Percentiles rank a stretch among this genome's conserved stretches.
phyloP scores from a whole-genome alignment of 2,329 filamentous ascomycete genomes.

The Zymoseptoria passerinii region DNA sequence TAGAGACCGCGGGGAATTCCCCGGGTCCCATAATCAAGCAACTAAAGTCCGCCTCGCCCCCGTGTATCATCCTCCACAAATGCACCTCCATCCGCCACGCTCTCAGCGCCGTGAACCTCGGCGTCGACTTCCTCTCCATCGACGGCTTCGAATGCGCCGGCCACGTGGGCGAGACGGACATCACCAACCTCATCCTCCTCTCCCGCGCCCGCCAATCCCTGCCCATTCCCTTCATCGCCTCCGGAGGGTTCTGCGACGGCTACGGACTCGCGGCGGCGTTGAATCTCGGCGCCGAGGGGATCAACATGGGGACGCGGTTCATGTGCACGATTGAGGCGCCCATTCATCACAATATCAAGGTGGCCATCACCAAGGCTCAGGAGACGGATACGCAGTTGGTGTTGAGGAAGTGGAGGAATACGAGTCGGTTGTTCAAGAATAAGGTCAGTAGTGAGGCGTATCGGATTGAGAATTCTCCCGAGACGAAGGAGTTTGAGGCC shows the following conservation, averaged over 20 bases:
- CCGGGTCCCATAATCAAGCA: slow-evolving; percentile 84
- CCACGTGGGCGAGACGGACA: slow-evolving; percentile 79
- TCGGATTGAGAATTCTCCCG: slow-evolving; percentile 74
- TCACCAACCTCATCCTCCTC: slow-evolving; percentile 84
- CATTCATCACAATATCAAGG: slow-evolving; percentile 88
- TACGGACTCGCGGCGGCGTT: slow-evolving; percentile 86
- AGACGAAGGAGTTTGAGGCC: slow-evolving; percentile 79
- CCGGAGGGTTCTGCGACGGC: slow-evolving; percentile 90
- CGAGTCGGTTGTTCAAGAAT: slow-evolving; percentile 78
- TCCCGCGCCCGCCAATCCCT: slow-evolving; percentile 76
- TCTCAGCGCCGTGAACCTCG: slow-evolving; percentile 81
- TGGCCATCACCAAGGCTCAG: slow-evolving; percentile 76
- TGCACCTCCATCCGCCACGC: slow-evolving; percentile 95
- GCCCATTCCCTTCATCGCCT: slow-evolving; percentile 85
- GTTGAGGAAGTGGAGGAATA: slow-evolving; percentile 87
- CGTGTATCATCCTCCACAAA: slow-evolving; percentile 79
- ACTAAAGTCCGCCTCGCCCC: slow-evolving; percentile 64
- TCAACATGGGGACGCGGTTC: slow-evolving; percentile 98
- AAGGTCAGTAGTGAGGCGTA: slow-evolving; percentile 74
- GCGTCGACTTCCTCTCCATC: slow-evolving; percentile 93
- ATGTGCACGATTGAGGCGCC: slow-evolving; percentile 94
- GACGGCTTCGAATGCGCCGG: slow-evolving; percentile 97
- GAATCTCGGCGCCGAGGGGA: slow-evolving; percentile 79
- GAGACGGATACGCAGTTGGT: slow-evolving; percentile 90
- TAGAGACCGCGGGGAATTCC: slow-evolving; percentile 86